Evolutionary conservation across 805 yeast genomes (phyloP), one percentile per base, ranked within the genome.

Genomic region (Kluyveromyces aestuarii): DNA sequence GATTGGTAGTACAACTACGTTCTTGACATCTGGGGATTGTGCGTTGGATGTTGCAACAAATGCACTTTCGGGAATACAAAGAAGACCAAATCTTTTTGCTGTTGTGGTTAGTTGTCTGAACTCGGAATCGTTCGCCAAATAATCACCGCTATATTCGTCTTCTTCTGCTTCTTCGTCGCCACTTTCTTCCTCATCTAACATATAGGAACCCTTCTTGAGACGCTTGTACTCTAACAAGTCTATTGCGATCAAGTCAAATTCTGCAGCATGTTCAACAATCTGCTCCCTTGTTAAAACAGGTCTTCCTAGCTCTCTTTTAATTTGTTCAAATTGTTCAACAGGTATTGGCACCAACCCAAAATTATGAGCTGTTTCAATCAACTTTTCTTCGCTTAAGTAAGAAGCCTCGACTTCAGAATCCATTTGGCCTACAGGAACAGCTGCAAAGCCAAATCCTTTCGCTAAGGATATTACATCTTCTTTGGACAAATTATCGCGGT

Each of bases 11-110:
- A 82, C 80, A 50, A 81, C 82, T 35, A 82, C 81, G 52, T 77
- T 76, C 4, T 69, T 64, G 11, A 72, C 63, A 54, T 82, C 86
- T 4, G 85, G 79, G 5, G 64, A 65, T 53, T 75, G 71, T 8
- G 77, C 74, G 37, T 75, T 75, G 1, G 84, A 79, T 0, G 89
- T 82, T 1, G 86, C 80, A 51, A 84, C 69, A 55, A 76, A 82
- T 2, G 81, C 70, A n/a, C 72, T 61, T 45, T 71, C 72, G 1
- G 91, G 86, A 39, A 85, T 71, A 45, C 79, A 72, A 54, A 83
- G 58, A 44, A 75, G 56, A 2, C 81, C 82, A 45, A 69, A 60
- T 13, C 66, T 58, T 45, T 66, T 70, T 5, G 83, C 84, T 7
- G 64, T 64, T 0, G 54, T 59, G 8, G 61, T 56, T 11, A 82